Percentiles rank a stretch among this genome's conserved stretches.
phyloP scores from a whole-genome alignment of 768 basidiomycete species.

The Paxillus involutus region DNA sequence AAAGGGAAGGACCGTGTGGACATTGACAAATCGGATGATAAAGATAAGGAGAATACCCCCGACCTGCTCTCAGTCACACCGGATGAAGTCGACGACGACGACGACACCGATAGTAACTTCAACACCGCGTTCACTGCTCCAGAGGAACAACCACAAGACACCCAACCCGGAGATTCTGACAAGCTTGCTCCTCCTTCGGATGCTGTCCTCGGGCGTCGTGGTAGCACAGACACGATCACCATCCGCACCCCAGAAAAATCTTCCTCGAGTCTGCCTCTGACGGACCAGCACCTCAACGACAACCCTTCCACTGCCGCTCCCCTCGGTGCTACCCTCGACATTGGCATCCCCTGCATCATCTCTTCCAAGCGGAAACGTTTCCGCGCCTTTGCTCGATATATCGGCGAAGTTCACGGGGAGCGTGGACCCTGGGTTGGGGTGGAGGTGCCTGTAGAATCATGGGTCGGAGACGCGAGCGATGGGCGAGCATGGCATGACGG shows the following conservation, averaged over 20 bases:
- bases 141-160: conserved; percentile 6
- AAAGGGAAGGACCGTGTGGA: conserved; percentile 39
- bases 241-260: conserved; percentile 17
- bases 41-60: conserved; percentile 17
- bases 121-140: conserved; percentile 22
- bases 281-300: conserved; percentile 2
- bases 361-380: conserved; percentile 80
- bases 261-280: conserved; percentile 16
- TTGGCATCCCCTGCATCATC: conserved; percentile 90
- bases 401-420: conserved; percentile 84
- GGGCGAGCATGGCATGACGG: conserved; percentile 89
- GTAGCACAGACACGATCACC: conserved; percentile 29
- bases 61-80: conserved; percentile 27
- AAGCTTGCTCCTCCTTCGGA: conserved; percentile 11
- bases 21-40: conserved; percentile 27
- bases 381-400: conserved; percentile 85
- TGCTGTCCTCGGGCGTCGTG: conserved; percentile 20
- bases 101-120: conserved; percentile 34
- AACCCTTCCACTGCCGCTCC: too few relatives aligned
- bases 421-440: conserved; percentile 88
- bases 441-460: conserved; percentile 71
- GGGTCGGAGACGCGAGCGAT: conserved; percentile 49
- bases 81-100: conserved; percentile 36
- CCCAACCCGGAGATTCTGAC: neutral
- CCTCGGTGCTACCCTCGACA: conserved; percentile 53